These are phyloP conservation scores for Zygoascus bituminiphila DNA, from an alignment of 805 yeast genomes.

Conservation along the genomic window DNA sequence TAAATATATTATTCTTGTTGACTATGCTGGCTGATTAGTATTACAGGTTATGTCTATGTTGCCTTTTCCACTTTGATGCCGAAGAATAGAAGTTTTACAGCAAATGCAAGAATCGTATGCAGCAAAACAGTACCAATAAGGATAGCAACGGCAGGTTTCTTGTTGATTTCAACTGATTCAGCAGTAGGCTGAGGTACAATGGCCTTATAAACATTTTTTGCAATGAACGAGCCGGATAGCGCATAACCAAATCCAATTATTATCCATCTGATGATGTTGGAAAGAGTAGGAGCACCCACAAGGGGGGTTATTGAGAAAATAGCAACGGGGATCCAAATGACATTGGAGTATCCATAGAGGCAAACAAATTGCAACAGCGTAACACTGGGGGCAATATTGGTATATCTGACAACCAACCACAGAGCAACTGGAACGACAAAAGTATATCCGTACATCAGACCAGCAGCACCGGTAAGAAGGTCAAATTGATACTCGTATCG, in stretches of 20 bases:
- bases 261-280: constrained; percentile 51
- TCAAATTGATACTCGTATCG: constrained; percentile 53
- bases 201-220: constrained; percentile 38
- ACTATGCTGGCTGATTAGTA: too few relatives aligned
- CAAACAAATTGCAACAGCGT: constrained; percentile 52
- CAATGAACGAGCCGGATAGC: constrained; percentile 48
- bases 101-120: constrained; percentile 52
- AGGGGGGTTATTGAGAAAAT: constrained; percentile 48
- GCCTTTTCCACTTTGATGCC: constrained; percentile 22
- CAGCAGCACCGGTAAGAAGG: constrained; percentile 57
- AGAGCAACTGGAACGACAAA: constrained; percentile 51
- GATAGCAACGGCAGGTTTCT: constrained; percentile 29
- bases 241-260: constrained; percentile 52
- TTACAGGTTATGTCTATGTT: too few relatives aligned
- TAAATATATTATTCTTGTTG: background rate
- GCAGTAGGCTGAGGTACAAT: constrained; percentile 23
- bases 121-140: constrained; percentile 37
- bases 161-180: constrained; percentile 28
- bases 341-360: constrained; percentile 76
- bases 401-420: constrained; percentile 45
- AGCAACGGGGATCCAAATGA: constrained; percentile 81
- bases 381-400: constrained; percentile 41
- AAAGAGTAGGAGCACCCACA: constrained; percentile 33
- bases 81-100: constrained; percentile 61
- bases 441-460: constrained; percentile 70